Evolutionary conservation across 139 green algal genomes (phyloP).

Genomic region (Monoraphidium neglectum): DNA sequence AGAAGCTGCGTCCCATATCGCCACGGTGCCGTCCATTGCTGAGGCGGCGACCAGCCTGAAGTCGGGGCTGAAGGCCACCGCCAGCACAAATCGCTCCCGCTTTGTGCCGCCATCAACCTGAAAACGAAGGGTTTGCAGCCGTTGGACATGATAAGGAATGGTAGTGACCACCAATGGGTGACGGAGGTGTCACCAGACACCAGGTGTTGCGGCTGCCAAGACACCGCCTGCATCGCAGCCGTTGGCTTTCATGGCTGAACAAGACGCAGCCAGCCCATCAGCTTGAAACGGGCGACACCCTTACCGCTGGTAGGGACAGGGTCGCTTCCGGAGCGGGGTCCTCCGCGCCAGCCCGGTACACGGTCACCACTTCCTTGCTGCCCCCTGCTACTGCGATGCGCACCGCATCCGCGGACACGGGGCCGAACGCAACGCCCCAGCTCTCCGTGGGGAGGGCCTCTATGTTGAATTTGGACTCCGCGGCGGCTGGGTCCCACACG

Average conservation of each 20-base stretch:
- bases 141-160: not conserved
- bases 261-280: no score
- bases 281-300: no score
- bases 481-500: conserved; percentile 70
- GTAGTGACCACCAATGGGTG: no score
- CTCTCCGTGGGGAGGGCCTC: conserved; percentile 84
- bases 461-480: conserved; percentile 56
- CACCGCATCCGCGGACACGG: conserved; percentile 21
- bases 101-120: not conserved
- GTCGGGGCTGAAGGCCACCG: conserved; percentile 71
- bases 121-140: not conserved
- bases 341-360: conserved; percentile 22
- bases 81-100: conserved; percentile 73
- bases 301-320: conserved; percentile 20
- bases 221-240: no score
- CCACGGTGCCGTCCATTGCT: conserved; percentile 78
- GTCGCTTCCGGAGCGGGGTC: conserved; percentile 1
- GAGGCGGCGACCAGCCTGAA: conserved; percentile 68
- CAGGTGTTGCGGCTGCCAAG: conserved; percentile 5
- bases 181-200: no score
- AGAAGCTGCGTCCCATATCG: conserved; percentile 67
- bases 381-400: conserved; percentile 72
- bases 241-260: no score
- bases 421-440: conserved; percentile 80
- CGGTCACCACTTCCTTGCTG: conserved; percentile 56